phyloP scores from a whole-genome alignment of 441 rosid species.

The Dalechampia spathulata region DNA sequence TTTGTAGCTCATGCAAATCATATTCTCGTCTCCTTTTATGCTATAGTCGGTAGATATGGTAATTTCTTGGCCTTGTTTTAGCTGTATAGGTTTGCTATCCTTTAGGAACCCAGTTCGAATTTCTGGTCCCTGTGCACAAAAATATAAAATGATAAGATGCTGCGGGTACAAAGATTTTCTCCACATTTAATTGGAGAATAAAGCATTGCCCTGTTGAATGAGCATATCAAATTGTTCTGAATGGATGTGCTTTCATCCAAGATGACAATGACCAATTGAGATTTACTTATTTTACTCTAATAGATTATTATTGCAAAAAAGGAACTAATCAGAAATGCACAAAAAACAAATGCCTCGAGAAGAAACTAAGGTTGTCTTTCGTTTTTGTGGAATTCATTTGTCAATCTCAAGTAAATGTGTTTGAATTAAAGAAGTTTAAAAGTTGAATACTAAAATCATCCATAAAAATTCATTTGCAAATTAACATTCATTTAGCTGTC shows the following conservation, averaged over 20 bases:
- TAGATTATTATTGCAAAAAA: neutral
- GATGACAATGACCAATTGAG: too few relatives aligned
- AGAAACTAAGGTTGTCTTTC: too few relatives aligned
- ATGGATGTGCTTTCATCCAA: neutral
- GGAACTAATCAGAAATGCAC: neutral
- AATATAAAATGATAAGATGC: neutral
- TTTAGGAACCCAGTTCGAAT: slow-evolving; percentile 92
- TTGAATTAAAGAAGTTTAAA: too few relatives aligned
- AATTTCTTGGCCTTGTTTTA: slow-evolving; percentile 75
- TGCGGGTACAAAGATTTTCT: too few relatives aligned
- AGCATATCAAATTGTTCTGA: neutral
- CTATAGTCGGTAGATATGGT: slow-evolving; percentile 70
- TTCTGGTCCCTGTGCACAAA: slow-evolving; percentile 94
- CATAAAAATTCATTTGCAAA: too few relatives aligned
- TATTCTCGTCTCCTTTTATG: slow-evolving; percentile 63
- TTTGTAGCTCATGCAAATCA: slow-evolving; percentile 88
- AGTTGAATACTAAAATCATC: too few relatives aligned
- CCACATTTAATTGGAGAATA: neutral
- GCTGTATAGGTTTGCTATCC: slow-evolving; percentile 71
- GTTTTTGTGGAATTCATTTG: too few relatives aligned
- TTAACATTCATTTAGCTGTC: too few relatives aligned
- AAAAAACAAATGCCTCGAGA: neutral
- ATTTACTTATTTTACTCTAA: too few relatives aligned
- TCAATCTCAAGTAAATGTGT: too few relatives aligned
- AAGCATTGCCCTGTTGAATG: too few relatives aligned